phyloP scores from a whole-genome alignment of 768 basidiomycete genomes.

The Gyrodon lividus region DNA sequence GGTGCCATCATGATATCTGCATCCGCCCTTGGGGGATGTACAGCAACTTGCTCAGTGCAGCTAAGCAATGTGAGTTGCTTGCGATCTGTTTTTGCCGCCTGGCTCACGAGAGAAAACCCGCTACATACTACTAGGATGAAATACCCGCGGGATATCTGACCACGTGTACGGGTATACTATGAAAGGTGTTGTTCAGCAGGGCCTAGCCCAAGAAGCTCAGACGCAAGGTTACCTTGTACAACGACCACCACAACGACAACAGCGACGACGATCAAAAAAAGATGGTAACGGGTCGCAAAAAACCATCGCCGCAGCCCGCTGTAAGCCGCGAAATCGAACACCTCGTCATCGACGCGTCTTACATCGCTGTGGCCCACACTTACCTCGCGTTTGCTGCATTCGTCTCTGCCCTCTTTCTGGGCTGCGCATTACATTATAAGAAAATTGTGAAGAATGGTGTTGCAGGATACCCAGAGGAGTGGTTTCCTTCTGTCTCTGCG shows the following conservation, averaged over 20 bases:
- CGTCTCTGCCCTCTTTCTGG: constrained; percentile 57
- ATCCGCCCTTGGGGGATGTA: not conserved
- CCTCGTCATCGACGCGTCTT: constrained; percentile 44
- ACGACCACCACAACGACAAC: not conserved
- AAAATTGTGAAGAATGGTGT: constrained; percentile 85
- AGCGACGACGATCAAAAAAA: not conserved
- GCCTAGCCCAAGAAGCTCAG: no score
- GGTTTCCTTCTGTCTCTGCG: constrained; percentile 88
- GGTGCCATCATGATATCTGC: constrained; percentile 9
- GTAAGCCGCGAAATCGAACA: constrained; percentile 8
- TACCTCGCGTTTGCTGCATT: constrained; percentile 67
- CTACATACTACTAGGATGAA: no score
- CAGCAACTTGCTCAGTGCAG: not conserved
- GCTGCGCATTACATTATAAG: constrained; percentile 70
- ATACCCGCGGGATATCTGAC: no score
- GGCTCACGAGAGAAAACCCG: no score
- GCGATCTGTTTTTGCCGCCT: no score
- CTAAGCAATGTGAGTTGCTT: no score
- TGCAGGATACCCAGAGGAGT: constrained; percentile 81
- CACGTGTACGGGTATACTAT: no score
- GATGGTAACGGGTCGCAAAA: constrained; percentile 23
- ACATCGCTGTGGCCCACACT: constrained; percentile 64
- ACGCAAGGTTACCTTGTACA: no score
- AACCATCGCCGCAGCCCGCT: constrained; percentile 1
- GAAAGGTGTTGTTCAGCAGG: no score